phyloP scores from a whole-genome alignment of 225 moss, liverwort and hornwort species.

The Physcomitrium patens region DNA sequence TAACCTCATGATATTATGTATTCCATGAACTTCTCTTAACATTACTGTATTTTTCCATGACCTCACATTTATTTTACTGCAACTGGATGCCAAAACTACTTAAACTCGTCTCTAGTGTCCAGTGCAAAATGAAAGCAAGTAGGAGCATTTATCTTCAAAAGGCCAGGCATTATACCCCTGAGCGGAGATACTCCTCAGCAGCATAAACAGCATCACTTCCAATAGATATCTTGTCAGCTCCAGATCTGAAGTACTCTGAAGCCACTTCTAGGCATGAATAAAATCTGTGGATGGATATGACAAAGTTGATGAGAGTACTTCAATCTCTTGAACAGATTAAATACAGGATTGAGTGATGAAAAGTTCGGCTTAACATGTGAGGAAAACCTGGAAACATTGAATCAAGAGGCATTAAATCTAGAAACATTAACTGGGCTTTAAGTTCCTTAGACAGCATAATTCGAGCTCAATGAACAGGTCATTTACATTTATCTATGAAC shows the following conservation, averaged over 20 bases:
- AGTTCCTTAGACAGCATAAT: constrained; percentile 6
- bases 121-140: background rate
- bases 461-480: constrained; percentile 1
- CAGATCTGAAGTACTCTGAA: constrained; percentile 96
- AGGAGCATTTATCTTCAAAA: background rate
- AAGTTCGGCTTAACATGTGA: background rate
- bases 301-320: constrained; percentile 7
- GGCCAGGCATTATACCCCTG: constrained; percentile 58
- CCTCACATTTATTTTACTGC: background rate
- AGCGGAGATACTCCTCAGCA: constrained; percentile 85
- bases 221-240: constrained; percentile 97
- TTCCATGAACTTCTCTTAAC: constrained; percentile 13
- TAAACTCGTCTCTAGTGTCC: background rate
- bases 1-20: background rate
- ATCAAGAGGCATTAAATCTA: constrained; percentile 16
- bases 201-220: constrained; percentile 99
- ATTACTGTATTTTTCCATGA: background rate
- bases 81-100: constrained; percentile 7
- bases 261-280: constrained; percentile 99
- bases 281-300: constrained; percentile 54
- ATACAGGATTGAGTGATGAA: constrained; percentile 3
- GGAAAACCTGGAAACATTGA: constrained; percentile 8
- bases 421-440: background rate
- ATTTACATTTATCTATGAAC: background rate
- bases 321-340: constrained; percentile 3